Conservation (phyloP, 495 filamentous ascomycete species). For the Tuber calosporum region DNA sequence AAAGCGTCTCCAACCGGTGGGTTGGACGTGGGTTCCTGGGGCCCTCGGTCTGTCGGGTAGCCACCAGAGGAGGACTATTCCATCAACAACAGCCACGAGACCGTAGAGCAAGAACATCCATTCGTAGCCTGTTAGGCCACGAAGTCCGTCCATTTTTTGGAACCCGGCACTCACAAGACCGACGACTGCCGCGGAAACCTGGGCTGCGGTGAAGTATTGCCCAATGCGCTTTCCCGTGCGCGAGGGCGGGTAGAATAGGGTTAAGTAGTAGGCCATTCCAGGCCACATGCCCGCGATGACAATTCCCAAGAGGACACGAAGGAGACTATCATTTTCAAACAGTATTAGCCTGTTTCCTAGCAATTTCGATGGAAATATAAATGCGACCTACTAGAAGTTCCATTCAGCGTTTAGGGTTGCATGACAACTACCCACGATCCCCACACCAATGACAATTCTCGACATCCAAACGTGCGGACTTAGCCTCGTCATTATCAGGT, state of each 20-base stretch:
- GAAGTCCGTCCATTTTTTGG: slow-evolving; percentile 74
- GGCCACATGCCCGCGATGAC: slow-evolving; percentile 94
- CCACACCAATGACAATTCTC: slow-evolving; percentile 79
- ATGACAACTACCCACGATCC: slow-evolving; percentile 74
- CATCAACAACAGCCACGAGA: slow-evolving; percentile 61
- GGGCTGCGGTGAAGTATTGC: slow-evolving; percentile 79
- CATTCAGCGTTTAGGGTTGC: slow-evolving; percentile 70
- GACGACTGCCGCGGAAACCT: slow-evolving; percentile 83
- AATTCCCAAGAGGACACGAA: slow-evolving; percentile 77
- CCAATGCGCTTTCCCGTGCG: slow-evolving; percentile 83
- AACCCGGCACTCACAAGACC: slow-evolving; percentile 86
- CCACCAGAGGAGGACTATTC: slow-evolving; percentile 76
- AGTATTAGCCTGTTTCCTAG: background rate
- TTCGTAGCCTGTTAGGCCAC: slow-evolving; percentile 74
- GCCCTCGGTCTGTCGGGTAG: slow-evolving; percentile 71
- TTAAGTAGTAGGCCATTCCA: slow-evolving; percentile 89
- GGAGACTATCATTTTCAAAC: slow-evolving; percentile 48
- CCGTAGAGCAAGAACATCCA: slow-evolving; percentile 96
- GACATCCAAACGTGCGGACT: slow-evolving; percentile 90
- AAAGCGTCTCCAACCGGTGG: slow-evolving; percentile 46
- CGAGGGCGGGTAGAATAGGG: slow-evolving; percentile 82
- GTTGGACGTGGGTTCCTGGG: slow-evolving; percentile 51
- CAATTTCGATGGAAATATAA: background rate
- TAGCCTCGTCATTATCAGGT: slow-evolving; percentile 77
- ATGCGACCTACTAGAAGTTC: slow-evolving; percentile 66